These are phyloP conservation scores for Crithidia expoeki DNA, from an alignment of 208 protist species.

Conservation along the genomic window DNA sequence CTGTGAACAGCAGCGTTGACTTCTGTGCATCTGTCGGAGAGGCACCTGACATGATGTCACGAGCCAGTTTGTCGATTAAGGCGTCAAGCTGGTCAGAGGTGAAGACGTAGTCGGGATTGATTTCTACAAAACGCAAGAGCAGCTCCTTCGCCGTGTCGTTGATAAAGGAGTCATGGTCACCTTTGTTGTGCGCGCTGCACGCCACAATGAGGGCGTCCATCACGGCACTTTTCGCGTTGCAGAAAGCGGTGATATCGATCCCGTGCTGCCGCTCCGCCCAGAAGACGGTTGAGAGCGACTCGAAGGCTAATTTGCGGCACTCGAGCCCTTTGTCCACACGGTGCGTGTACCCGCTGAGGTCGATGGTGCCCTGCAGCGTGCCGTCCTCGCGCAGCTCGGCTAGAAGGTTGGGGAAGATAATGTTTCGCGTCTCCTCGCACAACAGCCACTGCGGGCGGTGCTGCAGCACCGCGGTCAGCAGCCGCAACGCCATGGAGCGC, in stretches of 20 bases:
- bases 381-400: slow-evolving; percentile 35
- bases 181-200: slow-evolving; percentile 39
- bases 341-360: slow-evolving; percentile 95
- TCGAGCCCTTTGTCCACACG: slow-evolving; percentile 93
- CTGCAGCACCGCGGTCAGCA: slow-evolving; percentile 47
- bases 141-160: slow-evolving; percentile 53
- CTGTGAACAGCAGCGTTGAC: slow-evolving; percentile 36
- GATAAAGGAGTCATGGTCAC: slow-evolving; percentile 51
- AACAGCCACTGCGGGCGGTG: slow-evolving; percentile 42
- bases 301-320: slow-evolving; percentile 93
- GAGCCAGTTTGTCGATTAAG: slow-evolving; percentile 49
- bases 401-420: slow-evolving; percentile 33
- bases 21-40: slow-evolving; percentile 38
- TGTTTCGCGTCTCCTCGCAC: slow-evolving; percentile 27
- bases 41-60: slow-evolving; percentile 34
- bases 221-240: slow-evolving; percentile 42
- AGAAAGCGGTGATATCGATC: slow-evolving; percentile 51
- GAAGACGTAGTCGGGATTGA: slow-evolving; percentile 33
- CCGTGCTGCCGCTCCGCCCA: slow-evolving; percentile 29
- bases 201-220: slow-evolving; percentile 47
- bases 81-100: slow-evolving; percentile 31
- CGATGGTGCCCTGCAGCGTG: slow-evolving; percentile 65
- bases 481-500: slow-evolving; percentile 37
- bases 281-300: slow-evolving; percentile 91
- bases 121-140: slow-evolving; percentile 52